Base-by-base conservation (phyloP, 2,329 filamentous ascomycete genomes). In the Aspergillus ochraceus region DNA sequence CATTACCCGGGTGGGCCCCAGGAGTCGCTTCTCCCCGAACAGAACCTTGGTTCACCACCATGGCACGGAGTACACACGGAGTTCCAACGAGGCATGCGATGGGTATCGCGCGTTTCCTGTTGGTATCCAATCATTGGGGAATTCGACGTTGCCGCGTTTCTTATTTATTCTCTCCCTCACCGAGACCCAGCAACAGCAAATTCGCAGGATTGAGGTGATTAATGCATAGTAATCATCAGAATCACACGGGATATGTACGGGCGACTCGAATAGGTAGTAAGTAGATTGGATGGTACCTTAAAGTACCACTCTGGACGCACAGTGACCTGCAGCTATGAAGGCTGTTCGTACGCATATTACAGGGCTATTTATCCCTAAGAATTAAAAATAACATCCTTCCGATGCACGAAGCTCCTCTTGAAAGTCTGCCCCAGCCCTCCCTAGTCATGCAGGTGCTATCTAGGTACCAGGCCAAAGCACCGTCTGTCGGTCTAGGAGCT, bases 1-100 rank as follows among this genome's bases (percentile, higher is more conserved):
- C 59, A 57, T 64, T 64, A 66, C 59, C 66, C 61, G 63, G 61
- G 64, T 66, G 63, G 64, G 60, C 42, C 56, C 60, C 57, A 62
- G 52, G 46, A 56, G 46, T 51, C 29, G 32, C 39, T 19, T 57
- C 54, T 49, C 54, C 54, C 49, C 54, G 54, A 57, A 17, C 19
- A 22, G 47, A 57, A 57, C 54, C 54, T 50, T 52, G 54, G 54
- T 39, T 57, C 45, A 29, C 30, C 26, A 20, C 20, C n/a, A 46
- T 24, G 5, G 19, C 22, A 47, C 45, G 19, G 19, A 47, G 45
- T 39, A 39, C 11, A 39, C 32, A 20, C 29, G n/a, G 54, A 49
- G 47, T 26, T 22, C 47, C 24, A 45, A 52, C 29, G 46, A 29
- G 42, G 47, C 32, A 11, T 36, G 39, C 14, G 20, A 12, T 54